Evolutionary conservation across 129 eudicot genomes (phyloP), one percentile per base, ranked within the genome.

Genomic region (Helianthus tuberosus): DNA sequence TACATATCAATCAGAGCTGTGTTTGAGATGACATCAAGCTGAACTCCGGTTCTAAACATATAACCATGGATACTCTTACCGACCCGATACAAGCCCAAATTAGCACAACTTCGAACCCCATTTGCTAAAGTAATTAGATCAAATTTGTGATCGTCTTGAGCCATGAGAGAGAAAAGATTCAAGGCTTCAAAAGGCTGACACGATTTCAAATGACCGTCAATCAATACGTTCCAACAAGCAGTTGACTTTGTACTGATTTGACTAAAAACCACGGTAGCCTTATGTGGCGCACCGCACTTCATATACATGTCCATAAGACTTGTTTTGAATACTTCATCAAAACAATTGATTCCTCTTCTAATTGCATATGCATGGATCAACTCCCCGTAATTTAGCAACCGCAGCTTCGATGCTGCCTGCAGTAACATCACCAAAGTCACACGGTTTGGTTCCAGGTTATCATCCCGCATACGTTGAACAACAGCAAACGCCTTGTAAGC

Each of bases 341-440:
- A 51, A 64, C 76, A 71, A 72, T 86, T 86, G 25, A 85, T 72
- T 51, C 74, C 82, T 83, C 83, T 80, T 80, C 88, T 88, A 38
- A 72, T 46, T 49, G 89, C 89, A 80, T 80, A 80, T 10, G 86
- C 90, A 72, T 88, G 94, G 62, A 88, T 69, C 17, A 71, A 75
- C 64, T 75, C 66, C 12, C 94, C 94, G 72, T 75, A 64, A 35
- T 80, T 35, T 11, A 77, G 65, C 72, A 81, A 69, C 71, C 67
- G 58, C 36, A 75, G 81, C 14, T 52, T 71, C 8, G 84, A 55
- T n/a, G 83, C 88, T 4, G 82, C 83, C 36, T 80, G 83, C 5
- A 88, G 71, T 58, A 85, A 80, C 72, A 86, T 88, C 62, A 85
- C 88, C 35, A 88, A 77, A n/a, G 94, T 88, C 54, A 88, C 90